Evolutionary conservation across 2,329 filamentous ascomycete genomes (phyloP).

Genomic region (Colletotrichum sp.): DNA sequence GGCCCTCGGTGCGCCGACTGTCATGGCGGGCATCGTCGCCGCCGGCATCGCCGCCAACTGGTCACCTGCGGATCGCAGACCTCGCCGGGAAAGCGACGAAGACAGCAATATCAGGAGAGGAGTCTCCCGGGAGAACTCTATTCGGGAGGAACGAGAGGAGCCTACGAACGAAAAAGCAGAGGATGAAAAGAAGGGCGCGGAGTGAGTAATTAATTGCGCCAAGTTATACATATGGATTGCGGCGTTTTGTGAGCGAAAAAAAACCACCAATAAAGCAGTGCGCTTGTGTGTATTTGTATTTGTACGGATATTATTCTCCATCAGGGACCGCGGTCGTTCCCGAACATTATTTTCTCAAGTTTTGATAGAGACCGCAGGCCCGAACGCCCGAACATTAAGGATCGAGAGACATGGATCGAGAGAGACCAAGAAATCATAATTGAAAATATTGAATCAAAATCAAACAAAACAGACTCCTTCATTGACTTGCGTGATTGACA

Average conservation of each 20-base stretch:
- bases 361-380: neutral
- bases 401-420: neutral
- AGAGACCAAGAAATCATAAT: neutral
- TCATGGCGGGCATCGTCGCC: conserved; percentile 85
- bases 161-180: conserved; percentile 1
- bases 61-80: conserved; percentile 69
- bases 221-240: neutral
- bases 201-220: conserved; percentile 12
- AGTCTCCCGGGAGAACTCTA: conserved; percentile 13
- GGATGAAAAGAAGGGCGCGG: conserved; percentile 6
- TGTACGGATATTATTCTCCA: neutral
- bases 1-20: conserved; percentile 74
- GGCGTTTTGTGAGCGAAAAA: conserved; percentile 5
- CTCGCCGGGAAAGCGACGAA: conserved; percentile 38
- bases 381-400: neutral
- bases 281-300: neutral
- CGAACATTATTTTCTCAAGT: neutral
- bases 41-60: conserved; percentile 78
- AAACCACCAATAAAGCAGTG: neutral
- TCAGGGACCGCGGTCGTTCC: neutral
- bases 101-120: conserved; percentile 23
- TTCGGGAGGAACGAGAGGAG: conserved; percentile 11
- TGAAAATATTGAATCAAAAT: neutral
- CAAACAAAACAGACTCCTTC: neutral
- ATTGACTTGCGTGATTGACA: neutral